Percentiles rank a stretch among this genome's conserved stretches.
These are phyloP conservation scores for Grigorovia yakushimaensis DNA, from an alignment of 805 yeast species.

Conservation along the genomic window DNA sequence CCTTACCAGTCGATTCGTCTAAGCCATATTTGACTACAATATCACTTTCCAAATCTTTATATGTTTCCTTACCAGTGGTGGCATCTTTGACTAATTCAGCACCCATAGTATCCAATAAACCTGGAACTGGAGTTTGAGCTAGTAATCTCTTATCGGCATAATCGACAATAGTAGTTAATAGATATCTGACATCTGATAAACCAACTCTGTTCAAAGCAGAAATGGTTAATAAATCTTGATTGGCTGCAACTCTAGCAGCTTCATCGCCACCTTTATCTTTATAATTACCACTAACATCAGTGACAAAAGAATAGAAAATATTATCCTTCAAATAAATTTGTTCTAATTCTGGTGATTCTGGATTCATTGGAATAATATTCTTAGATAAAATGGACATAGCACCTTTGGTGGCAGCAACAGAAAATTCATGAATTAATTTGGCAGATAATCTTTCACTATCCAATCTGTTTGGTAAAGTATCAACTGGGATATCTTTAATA, in stretches of 20 bases:
- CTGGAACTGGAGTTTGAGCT: constrained; percentile 95
- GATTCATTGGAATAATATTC: constrained; percentile 68
- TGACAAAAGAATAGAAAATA: constrained; percentile 75
- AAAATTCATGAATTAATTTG: constrained; percentile 67
- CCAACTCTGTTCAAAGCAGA: constrained; percentile 59
- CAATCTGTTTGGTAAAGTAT: constrained; percentile 53
- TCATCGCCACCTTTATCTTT: constrained; percentile 65
- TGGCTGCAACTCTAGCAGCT: constrained; percentile 73
- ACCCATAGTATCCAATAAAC: constrained; percentile 39
- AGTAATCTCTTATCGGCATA: constrained; percentile 80
- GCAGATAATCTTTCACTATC: constrained; percentile 66
- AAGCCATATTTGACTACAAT: constrained; percentile 66
- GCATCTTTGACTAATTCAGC: constrained; percentile 32
- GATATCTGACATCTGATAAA: constrained; percentile 50
- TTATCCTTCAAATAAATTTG: constrained; percentile 72
- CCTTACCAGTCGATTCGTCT: constrained; percentile 45
- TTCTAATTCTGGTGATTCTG: constrained; percentile 51
- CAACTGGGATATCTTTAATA: constrained; percentile 57
- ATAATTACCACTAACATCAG: constrained; percentile 50
- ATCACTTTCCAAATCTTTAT: constrained; percentile 28
- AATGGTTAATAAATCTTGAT: constrained; percentile 70
- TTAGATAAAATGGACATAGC: constrained; percentile 71
- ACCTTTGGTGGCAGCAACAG: constrained; percentile 64
- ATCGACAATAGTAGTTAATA: constrained; percentile 81
- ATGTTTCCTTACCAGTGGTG: constrained; percentile 33